Evolutionary conservation across 83 land plant genomes (phyloP).

Genomic region (Diphasiastrum complanatum): DNA sequence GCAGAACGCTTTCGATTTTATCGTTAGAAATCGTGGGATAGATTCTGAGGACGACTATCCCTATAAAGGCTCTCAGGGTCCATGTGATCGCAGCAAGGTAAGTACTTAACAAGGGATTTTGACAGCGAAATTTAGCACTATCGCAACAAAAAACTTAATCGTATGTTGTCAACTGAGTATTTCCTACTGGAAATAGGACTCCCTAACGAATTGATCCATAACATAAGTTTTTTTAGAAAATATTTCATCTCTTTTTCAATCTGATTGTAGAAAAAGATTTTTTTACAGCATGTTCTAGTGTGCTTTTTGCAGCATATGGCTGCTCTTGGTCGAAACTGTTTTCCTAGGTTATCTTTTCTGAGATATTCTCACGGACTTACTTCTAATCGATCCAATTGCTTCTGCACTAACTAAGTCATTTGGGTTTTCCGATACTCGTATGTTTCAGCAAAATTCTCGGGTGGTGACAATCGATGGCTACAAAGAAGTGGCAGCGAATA

Average conservation of each 20-base stretch:
- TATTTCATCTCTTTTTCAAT: too few relatives aligned
- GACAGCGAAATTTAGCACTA: background rate
- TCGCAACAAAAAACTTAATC: background rate
- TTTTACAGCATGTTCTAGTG: too few relatives aligned
- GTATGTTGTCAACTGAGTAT: background rate
- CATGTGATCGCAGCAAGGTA: constrained; percentile 36
- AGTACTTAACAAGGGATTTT: background rate
- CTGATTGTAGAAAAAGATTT: too few relatives aligned
- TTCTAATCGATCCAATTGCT: background rate
- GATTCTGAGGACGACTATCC: constrained; percentile 53
- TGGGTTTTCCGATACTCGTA: background rate
- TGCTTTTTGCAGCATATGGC: too few relatives aligned
- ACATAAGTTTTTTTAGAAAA: too few relatives aligned
- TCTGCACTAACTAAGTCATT: background rate
- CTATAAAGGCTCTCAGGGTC: constrained; percentile 33
- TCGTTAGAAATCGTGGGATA: constrained; percentile 50
- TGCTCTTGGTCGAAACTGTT: too few relatives aligned
- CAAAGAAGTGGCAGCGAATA: constrained; percentile 39
- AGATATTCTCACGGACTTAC: too few relatives aligned
- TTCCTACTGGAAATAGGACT: too few relatives aligned
- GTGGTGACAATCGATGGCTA: constrained; percentile 38
- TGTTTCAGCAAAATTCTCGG: constrained; percentile 30
- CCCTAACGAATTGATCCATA: too few relatives aligned
- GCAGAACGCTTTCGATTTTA: constrained; percentile 60
- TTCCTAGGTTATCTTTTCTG: too few relatives aligned